A percentile compares a stretch with the other conserved stretches of the same genome.
phyloP scores from a whole-genome alignment of 1,284 basidiomycete genomes.

The Retiboletus fuscus region DNA sequence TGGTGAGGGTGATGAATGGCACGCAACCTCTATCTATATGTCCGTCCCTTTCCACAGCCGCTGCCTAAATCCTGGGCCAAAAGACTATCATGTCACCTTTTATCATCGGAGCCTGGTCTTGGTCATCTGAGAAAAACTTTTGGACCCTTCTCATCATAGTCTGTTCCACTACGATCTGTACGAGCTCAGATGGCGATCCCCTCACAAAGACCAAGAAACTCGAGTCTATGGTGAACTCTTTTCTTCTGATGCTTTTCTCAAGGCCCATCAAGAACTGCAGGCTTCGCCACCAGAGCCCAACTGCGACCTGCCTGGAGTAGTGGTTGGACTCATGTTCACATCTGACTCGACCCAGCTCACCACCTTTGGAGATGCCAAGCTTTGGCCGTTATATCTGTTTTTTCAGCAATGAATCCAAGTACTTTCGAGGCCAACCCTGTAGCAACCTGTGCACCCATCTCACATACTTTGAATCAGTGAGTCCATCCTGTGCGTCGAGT shows the following conservation, averaged over 20 bases:
- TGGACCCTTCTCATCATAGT: background rate
- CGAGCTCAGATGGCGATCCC: background rate
- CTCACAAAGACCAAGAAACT: slow-evolving; percentile 2
- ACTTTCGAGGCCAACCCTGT: slow-evolving; percentile 1
- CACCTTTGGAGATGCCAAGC: background rate
- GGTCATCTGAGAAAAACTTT: background rate
- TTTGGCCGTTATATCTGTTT: background rate
- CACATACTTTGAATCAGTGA: slow-evolving; percentile 4
- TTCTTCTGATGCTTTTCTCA: background rate
- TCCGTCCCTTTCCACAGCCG: background rate
- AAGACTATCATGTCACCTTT: too few relatives aligned
- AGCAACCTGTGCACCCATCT: slow-evolving; percentile 1
- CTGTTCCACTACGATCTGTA: background rate
- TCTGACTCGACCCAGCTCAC: slow-evolving; percentile 7
- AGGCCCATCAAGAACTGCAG: background rate
- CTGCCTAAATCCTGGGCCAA: too few relatives aligned
- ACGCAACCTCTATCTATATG: background rate
- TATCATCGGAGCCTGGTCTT: background rate
- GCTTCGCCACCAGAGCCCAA: slow-evolving; percentile 4
- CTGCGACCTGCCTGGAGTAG: background rate
- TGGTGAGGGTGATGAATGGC: background rate
- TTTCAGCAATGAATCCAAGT: background rate
- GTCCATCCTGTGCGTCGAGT: background rate
- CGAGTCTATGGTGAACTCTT: background rate
- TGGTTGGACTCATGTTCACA: background rate